Evolutionary conservation across 306 rosid species (phyloP), one percentile per base, ranked within the genome.

Genomic region (Canavalia ensiformis): DNA sequence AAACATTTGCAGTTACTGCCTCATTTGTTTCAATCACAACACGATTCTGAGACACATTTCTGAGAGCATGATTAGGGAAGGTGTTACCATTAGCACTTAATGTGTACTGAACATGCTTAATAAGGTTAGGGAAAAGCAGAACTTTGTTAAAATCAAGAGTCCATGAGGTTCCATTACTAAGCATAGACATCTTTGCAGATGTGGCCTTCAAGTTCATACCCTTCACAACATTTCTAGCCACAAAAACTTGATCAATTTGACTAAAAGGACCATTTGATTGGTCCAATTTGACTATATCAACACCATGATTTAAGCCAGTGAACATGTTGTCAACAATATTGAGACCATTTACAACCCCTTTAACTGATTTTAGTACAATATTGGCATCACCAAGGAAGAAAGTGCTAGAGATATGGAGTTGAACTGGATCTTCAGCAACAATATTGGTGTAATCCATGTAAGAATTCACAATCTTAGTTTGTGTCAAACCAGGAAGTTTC

Each of bases 351-450:
- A 78, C 90, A 1, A 93, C 67, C 3, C 99, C 99, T 2, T 88
- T 89, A 2, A 91, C 56, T 52, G 99, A 95, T 82, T 93, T 95
- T 5, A 95, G 66, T 1, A 89, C 85, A 72, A 95, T 64, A 7
- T 82, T 80, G 0, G 97, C 97, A 45, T 93, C 94, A 13, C 97
- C 99, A n/a, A 93, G 92, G 88, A 95, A 95, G 68, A 95, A 93
- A 1, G 78, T 88, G 37, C 94, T 86, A 4, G 97, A 80, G 52
- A 95, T 87, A 8, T 85, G 93, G 18, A 95, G 92, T 49, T 95
- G 97, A 45, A 90, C 92, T 0, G 97, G 99, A 73, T 95, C 99
- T 86, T 95, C 99, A 5, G 92, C 94, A 13, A 95, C 94, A 45
- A 95, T 91, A 0, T 90, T 92, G 2, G 97, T 95, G 87, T 77